phyloP scores from a whole-genome alignment of 2,329 filamentous ascomycete genomes.

The Hypoxylon sp. region DNA sequence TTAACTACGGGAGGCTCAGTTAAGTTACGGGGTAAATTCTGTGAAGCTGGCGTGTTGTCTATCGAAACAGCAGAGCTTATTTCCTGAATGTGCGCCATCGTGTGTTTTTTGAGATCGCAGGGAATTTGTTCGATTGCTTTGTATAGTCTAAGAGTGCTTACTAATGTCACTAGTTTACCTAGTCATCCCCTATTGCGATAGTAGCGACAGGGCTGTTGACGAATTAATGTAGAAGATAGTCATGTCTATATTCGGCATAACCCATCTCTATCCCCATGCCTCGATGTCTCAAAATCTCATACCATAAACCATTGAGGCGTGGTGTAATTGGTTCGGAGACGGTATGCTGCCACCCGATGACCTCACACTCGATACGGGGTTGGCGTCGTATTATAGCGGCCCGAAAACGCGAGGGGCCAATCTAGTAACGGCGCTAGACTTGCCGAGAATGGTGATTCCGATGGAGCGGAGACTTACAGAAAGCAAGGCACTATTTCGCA shows the following conservation, averaged over 20 bases:
- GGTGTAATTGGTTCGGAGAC: constrained; percentile 7
- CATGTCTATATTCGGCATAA: not conserved
- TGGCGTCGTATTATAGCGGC: constrained; percentile 17
- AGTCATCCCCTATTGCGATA: not conserved
- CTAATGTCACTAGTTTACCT: not conserved
- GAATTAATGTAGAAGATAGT: not conserved
- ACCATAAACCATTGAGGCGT: not conserved
- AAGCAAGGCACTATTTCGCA: constrained; percentile 2
- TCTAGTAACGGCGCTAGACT: constrained; percentile 18
- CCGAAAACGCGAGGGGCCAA: constrained; percentile 2
- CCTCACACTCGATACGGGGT: constrained; percentile 4
- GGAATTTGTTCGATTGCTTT: not conserved
- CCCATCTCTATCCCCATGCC: not conserved
- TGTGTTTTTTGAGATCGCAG: not conserved
- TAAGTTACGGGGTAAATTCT: not conserved
- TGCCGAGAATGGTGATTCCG: constrained; percentile 29
- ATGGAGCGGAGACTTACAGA: constrained; percentile 22
- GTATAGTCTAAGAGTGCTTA: not conserved
- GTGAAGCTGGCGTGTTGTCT: no score
- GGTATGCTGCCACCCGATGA: constrained; percentile 2
- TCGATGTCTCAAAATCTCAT: not conserved
- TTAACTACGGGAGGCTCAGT: not conserved
- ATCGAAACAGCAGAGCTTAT: no score
- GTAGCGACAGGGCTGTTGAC: not conserved
- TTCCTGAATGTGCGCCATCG: no score